Evolutionary conservation across 208 protist species (phyloP).

Genomic region (Crithidia sp.): DNA sequence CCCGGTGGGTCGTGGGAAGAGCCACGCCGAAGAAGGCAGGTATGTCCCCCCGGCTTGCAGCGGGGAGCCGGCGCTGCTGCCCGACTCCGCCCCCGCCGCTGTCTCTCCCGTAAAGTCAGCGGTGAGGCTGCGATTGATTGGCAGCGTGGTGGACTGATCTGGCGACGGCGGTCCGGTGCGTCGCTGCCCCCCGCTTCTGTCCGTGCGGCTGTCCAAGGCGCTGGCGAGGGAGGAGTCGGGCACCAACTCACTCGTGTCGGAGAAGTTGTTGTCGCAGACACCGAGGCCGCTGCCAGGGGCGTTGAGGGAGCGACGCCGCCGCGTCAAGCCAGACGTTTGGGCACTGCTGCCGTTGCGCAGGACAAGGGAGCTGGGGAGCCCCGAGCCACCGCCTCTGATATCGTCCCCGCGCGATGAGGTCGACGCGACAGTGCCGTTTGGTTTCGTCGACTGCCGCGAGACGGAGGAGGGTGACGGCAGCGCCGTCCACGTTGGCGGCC

Average conservation of each 20-base stretch:
- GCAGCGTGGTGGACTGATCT: background rate
- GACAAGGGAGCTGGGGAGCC: background rate
- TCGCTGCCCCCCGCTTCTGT: background rate
- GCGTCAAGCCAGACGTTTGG: background rate
- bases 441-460: too few relatives aligned
- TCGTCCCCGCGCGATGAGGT: background rate
- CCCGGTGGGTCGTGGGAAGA: too few relatives aligned
- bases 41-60: background rate
- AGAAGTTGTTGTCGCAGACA: background rate
- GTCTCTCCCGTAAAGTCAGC: background rate
- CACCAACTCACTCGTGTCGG: slow-evolving; percentile 4
- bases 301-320: background rate
- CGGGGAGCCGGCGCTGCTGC: background rate
- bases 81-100: background rate
- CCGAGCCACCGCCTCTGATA: background rate
- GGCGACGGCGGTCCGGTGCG: background rate
- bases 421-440: too few relatives aligned
- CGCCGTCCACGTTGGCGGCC: slow-evolving; percentile 22
- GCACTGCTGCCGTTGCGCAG: background rate
- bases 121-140: background rate
- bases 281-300: background rate
- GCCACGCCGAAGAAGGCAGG: background rate
- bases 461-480: background rate
- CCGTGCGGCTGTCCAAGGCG: background rate
- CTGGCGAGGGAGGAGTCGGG: slow-evolving; percentile 8